Conservation (phyloP, 192 early-diverging fungal species). For the Gaertneriomyces sp. region DNA sequence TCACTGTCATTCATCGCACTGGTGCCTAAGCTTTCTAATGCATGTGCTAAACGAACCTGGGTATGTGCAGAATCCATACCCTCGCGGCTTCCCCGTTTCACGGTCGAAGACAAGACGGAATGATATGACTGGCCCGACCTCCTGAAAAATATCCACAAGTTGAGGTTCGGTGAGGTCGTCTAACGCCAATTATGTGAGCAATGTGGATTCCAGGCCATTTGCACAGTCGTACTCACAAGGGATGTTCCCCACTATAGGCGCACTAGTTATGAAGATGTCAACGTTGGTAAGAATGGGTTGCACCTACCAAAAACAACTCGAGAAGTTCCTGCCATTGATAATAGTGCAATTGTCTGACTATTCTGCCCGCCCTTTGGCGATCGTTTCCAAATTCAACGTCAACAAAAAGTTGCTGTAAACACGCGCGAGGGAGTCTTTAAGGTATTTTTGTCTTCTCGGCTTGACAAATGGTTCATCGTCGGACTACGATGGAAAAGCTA, state of each 20-base stretch:
- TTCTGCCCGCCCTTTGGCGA: too few relatives aligned
- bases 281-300: not conserved
- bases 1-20: not conserved
- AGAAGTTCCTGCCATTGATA: slow-evolving; percentile 5
- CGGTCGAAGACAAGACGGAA: slow-evolving; percentile 87
- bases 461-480: not conserved
- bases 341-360: too few relatives aligned
- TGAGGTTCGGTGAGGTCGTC: slow-evolving; percentile 91
- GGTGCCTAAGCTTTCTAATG: not conserved
- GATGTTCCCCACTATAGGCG: slow-evolving; percentile 42
- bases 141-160: slow-evolving; percentile 84
- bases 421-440: not conserved
- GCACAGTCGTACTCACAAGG: slow-evolving; percentile 26
- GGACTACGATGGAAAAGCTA: not conserved
- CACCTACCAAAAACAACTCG: slow-evolving; percentile 39
- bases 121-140: slow-evolving; percentile 71
- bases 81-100: slow-evolving; percentile 80
- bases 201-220: not conserved
- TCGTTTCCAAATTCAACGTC: not conserved
- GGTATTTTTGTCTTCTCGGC: not conserved
- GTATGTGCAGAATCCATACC: slow-evolving; percentile 94
- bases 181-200: slow-evolving; percentile 1
- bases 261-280: not conserved
- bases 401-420: not conserved
- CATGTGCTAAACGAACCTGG: slow-evolving; percentile 43